Conservation (phyloP, 352 stramenopile genomes). For the Phytophthora fragariae region DNA sequence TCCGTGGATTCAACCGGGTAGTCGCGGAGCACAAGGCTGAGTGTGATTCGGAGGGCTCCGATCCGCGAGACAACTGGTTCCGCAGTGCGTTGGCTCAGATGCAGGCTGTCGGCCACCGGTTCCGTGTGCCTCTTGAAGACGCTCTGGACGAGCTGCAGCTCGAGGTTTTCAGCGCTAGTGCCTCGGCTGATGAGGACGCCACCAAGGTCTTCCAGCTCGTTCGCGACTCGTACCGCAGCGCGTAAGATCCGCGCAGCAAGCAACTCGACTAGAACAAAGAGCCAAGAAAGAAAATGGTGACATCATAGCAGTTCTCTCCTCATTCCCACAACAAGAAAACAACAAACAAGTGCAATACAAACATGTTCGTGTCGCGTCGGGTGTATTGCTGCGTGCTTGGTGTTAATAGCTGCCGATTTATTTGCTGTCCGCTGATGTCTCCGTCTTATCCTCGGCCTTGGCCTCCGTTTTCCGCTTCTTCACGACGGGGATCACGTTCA, state of each 20-base stretch:
- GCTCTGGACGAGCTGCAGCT: slow-evolving; percentile 59
- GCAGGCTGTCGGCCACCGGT: slow-evolving; percentile 68
- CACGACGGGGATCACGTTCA: slow-evolving; percentile 75
- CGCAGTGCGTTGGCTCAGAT: slow-evolving; percentile 74
- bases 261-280: slow-evolving; percentile 16
- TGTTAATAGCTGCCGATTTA: slow-evolving; percentile 21
- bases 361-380: slow-evolving; percentile 25
- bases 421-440: slow-evolving; percentile 21
- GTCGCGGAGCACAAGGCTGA: slow-evolving; percentile 80
- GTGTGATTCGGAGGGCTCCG: slow-evolving; percentile 75
- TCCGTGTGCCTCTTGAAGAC: slow-evolving; percentile 63
- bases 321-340: slow-evolving; percentile 3
- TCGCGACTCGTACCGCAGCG: slow-evolving; percentile 73
- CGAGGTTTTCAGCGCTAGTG: slow-evolving; percentile 58
- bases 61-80: slow-evolving; percentile 87
- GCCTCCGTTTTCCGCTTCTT: slow-evolving; percentile 67
- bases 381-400: slow-evolving; percentile 17
- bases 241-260: slow-evolving; percentile 35
- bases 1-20: slow-evolving; percentile 76
- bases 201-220: slow-evolving; percentile 82
- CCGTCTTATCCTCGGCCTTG: slow-evolving; percentile 7
- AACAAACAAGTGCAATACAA: slow-evolving; percentile 25
- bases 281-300: slow-evolving; percentile 22
- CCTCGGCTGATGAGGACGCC: slow-evolving; percentile 67
- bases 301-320: slow-evolving; percentile 4